These are phyloP conservation scores for Neoboletus brunneissimus DNA, from an alignment of 768 basidiomycete genomes.

Conservation along the genomic window DNA sequence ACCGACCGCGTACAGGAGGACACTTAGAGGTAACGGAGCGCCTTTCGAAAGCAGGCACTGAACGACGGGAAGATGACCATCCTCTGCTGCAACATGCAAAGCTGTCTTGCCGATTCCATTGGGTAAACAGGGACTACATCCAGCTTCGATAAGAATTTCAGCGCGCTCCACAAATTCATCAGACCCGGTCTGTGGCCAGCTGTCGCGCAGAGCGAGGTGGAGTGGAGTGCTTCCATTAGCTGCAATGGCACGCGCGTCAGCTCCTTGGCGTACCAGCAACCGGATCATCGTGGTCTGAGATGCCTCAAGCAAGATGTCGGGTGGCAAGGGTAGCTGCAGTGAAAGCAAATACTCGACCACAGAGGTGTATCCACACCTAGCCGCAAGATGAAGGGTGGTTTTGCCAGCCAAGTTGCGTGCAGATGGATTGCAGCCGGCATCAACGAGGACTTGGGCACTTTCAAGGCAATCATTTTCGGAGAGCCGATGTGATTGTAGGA, in stretches of 20 bases:
- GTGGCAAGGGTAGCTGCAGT: neutral
- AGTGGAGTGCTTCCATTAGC: neutral
- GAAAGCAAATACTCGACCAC: constrained; percentile 1
- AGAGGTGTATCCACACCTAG: neutral
- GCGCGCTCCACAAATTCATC: neutral
- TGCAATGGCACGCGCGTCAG: neutral
- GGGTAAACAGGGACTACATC: neutral
- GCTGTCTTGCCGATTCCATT: neutral
- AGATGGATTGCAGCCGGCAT: constrained; percentile 11
- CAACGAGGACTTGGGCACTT: neutral
- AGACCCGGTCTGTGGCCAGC: no score
- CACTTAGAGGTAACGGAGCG: no score
- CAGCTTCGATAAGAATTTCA: neutral
- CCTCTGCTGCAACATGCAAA: neutral
- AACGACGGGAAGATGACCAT: neutral
- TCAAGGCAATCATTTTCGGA: neutral
- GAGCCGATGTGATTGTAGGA: neutral
- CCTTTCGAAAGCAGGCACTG: neutral
- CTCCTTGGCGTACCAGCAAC: neutral
- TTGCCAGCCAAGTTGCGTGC: neutral
- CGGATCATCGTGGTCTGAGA: neutral
- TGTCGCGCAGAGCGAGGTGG: neutral
- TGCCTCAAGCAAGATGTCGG: neutral
- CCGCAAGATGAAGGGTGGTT: neutral
- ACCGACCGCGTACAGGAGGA: neutral